phyloP scores from a whole-genome alignment of 441 rosid genomes.

The Manihot esculenta region DNA sequence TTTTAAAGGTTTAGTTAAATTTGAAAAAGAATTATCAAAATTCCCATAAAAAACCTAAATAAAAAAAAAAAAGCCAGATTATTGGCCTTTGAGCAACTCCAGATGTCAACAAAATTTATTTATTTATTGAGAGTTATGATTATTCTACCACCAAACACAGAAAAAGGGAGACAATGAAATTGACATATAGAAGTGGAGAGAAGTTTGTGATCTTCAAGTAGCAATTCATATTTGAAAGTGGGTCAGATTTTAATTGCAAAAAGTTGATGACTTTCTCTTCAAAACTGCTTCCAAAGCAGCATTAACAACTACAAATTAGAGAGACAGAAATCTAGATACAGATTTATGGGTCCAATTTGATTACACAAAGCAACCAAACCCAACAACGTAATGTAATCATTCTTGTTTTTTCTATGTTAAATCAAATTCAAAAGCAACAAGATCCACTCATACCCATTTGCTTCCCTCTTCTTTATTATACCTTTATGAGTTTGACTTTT shows the following conservation, averaged over 20 bases:
- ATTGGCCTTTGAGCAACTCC: slow-evolving; percentile 1
- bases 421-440: slow-evolving; percentile 27
- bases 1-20: no score
- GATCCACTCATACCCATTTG: slow-evolving; percentile 27
- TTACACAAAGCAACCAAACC: slow-evolving; percentile 39
- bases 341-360: slow-evolving; percentile 39
- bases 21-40: not conserved
- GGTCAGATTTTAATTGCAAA: not conserved
- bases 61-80: no score
- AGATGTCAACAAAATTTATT: not conserved
- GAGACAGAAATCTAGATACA: slow-evolving; percentile 40
- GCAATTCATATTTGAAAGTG: slow-evolving; percentile 14
- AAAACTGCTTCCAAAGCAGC: slow-evolving; percentile 27
- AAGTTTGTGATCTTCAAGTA: slow-evolving; percentile 13
- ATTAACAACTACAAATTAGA: not conserved
- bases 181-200: slow-evolving; percentile 18
- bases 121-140: not conserved
- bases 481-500: no score
- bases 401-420: slow-evolving; percentile 7
- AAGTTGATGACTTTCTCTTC: slow-evolving; percentile 22
- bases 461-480: no score
- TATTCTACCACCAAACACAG: not conserved
- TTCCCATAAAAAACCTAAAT: no score
- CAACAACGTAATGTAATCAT: slow-evolving; percentile 31
- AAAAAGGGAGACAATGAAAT: not conserved